phyloP scores from a whole-genome alignment of 306 rosid genomes.

The Alnus glutinosa region DNA sequence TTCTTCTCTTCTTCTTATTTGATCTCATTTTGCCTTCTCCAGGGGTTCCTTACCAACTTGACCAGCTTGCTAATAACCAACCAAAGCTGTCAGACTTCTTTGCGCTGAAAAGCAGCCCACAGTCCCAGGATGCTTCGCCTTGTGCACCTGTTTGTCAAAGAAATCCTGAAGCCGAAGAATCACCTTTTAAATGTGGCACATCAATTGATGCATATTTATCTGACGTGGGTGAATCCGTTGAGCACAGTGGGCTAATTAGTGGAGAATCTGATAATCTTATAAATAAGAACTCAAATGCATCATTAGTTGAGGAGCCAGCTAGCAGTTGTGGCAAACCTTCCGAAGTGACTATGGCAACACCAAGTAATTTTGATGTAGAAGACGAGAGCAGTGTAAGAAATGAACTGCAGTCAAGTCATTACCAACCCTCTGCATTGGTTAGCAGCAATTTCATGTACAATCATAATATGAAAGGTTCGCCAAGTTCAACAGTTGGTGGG shows the following conservation, averaged over 20 bases:
- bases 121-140: slow-evolving; percentile 33
- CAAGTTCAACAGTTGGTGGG: slow-evolving; percentile 40
- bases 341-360: slow-evolving; percentile 34
- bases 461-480: slow-evolving; percentile 33
- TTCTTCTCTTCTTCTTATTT: not conserved
- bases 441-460: slow-evolving; percentile 35
- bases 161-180: slow-evolving; percentile 45
- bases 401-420: slow-evolving; percentile 39
- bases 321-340: slow-evolving; percentile 35
- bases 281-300: slow-evolving; percentile 35
- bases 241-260: slow-evolving; percentile 26
- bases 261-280: slow-evolving; percentile 37
- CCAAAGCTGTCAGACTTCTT: slow-evolving; percentile 75
- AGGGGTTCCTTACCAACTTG: slow-evolving; percentile 91
- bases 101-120: slow-evolving; percentile 44
- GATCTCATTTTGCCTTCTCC: slow-evolving; percentile 21
- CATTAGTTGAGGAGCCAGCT: slow-evolving; percentile 31
- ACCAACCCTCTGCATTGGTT: slow-evolving; percentile 43
- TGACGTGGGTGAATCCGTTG: slow-evolving; percentile 34
- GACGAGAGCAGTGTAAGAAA: slow-evolving; percentile 33
- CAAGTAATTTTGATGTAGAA: slow-evolving; percentile 36
- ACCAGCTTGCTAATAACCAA: slow-evolving; percentile 65
- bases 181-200: slow-evolving; percentile 34
- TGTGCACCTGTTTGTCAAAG: slow-evolving; percentile 29
- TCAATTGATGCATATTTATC: slow-evolving; percentile 38